Base-by-base conservation (phyloP, 2,329 filamentous ascomycete genomes). In the Huntiella decipiens region DNA sequence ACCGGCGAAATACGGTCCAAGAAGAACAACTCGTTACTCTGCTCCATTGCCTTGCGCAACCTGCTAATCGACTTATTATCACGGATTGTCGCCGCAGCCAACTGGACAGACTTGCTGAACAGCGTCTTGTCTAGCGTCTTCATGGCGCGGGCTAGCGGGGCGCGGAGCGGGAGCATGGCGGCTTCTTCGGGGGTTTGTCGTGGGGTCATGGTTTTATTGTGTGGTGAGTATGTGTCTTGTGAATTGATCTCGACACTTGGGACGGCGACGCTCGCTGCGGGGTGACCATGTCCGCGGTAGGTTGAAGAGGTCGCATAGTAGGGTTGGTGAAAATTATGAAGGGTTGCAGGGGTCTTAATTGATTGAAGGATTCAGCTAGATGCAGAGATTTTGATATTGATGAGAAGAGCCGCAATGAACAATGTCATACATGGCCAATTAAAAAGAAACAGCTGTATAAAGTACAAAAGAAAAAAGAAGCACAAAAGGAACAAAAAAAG, bases 51-150 rank as follows among this genome's bases (percentile, higher is more conserved):
- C 54, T 74, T 75, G 51, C 82, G 73, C 58, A 82, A 78, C 52
- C 68, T 71, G 17, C 79, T 71, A 47, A 96, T 85, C 54, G 85
- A 74, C 53, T 75, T 80, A 50, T 73, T 73, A 57, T 91, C 81
- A 52, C 74, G 72, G 38, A 96, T 67, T 34, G 80, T 74, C 5
- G 86, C 88, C 2, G 86, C 87, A 6, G 85, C 74, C 17, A 88
- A 67, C 17, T 79, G 77, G 46, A 94, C 65, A 1, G 70, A 82
- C 59, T 79, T 84, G 44, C 73, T 68, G 65, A 96, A 96, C 52
- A 92, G 78, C 12, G 79, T 71, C 53, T 83, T 78, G 64, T 98
- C 87, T 52, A 98, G 74, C 43, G 74, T 72, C 57, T 77, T 77
- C 66, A 84, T 82, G 50, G 79, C 77, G 60, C 82, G 80, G 55